Evolutionary conservation across 352 stramenopile genomes (phyloP), one percentile per base, ranked within the genome.

Genomic region (Phytophthora cactorum): DNA sequence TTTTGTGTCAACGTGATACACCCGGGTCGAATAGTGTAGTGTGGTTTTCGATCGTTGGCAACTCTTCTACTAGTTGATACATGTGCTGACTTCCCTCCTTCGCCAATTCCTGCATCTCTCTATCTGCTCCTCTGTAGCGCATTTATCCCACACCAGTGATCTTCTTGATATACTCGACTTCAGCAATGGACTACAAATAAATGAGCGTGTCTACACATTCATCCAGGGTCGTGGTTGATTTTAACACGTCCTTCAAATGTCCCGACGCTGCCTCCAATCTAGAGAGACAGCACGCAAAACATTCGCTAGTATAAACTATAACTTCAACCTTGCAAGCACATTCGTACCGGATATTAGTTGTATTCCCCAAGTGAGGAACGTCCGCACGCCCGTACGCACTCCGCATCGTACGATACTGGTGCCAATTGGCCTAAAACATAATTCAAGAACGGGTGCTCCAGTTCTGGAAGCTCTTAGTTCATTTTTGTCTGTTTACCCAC

Each of bases 21-120:
- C 29, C 7, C 29, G 4, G 7, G 41, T 47, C 5, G 14, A 47
- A 47, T 47, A 27, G 11, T 39, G 14, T 53, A 53, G 0, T 53
- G 27, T 5, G 11, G 41, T 27, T 38, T 53, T 7, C 17, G 28
- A 27, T 53, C 27, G 15, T 53, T 38, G 12, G 46, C 46, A 8
- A 53, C 46, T 52, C 36, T 32, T 60, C 28, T 4, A 44, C 53
- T 0, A 60, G 28, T 11, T 60, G 28, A 8, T 60, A 60, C 14
- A 38, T 25, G 15, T 60, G 27, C 5, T 60, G 39, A 15, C 53
- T 52, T 14, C 51, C 53, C n/a, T 60, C 41, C n/a, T 60, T 60
- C 6, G 53, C 38, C 27, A 60, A 14, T 17, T 43, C 11, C 5
- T 60, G 10, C 0, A 52, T 17, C 28, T 60, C 53, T 5, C 2